Percentiles rank a stretch among this genome's conserved stretches.
These are phyloP conservation scores for apple (Malus domestica) DNA, from an alignment of 306 rosid genomes.

Conservation along the genomic window DNA sequence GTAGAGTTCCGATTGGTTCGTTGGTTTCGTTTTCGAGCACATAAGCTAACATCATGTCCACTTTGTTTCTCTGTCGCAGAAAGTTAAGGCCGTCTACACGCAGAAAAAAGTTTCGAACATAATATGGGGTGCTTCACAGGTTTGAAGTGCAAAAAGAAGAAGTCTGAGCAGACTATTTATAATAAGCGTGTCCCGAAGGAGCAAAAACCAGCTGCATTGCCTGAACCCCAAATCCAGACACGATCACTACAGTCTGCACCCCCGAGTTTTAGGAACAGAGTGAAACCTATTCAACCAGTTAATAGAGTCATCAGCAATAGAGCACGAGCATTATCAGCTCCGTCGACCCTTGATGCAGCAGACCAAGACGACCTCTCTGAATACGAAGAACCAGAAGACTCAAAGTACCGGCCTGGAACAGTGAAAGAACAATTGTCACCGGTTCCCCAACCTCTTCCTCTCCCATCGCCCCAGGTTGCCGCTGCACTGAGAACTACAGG, in stretches of 20 bases:
- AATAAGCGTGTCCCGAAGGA: constrained; percentile 44
- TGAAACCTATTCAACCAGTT: constrained; percentile 63
- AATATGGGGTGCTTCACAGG: constrained; percentile 91
- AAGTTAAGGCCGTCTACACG: constrained; percentile 12
- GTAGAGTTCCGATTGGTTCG: neutral
- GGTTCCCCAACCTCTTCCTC: constrained; percentile 91
- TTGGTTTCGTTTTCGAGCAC: neutral
- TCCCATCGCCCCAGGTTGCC: constrained; percentile 68
- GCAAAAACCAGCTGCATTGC: constrained; percentile 53
- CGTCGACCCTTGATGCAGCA: constrained; percentile 86
- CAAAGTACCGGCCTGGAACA: constrained; percentile 43
- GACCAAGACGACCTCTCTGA: constrained; percentile 74
- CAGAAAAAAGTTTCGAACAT: constrained; percentile 16
- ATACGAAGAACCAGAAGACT: constrained; percentile 73
- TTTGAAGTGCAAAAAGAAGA: constrained; percentile 84
- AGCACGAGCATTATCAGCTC: constrained; percentile 77
- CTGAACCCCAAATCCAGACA: constrained; percentile 64
- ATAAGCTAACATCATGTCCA: constrained; percentile 9
- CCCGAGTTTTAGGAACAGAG: constrained; percentile 92
- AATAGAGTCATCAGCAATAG: constrained; percentile 42
- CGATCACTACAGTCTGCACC: constrained; percentile 92
- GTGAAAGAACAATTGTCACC: constrained; percentile 56
- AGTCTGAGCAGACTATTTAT: constrained; percentile 38
- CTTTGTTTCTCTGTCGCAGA: constrained; percentile 36
- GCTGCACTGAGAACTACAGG: constrained; percentile 45